Conservation (phyloP, 331 rosid species). For the Quercus lobata region DNA sequence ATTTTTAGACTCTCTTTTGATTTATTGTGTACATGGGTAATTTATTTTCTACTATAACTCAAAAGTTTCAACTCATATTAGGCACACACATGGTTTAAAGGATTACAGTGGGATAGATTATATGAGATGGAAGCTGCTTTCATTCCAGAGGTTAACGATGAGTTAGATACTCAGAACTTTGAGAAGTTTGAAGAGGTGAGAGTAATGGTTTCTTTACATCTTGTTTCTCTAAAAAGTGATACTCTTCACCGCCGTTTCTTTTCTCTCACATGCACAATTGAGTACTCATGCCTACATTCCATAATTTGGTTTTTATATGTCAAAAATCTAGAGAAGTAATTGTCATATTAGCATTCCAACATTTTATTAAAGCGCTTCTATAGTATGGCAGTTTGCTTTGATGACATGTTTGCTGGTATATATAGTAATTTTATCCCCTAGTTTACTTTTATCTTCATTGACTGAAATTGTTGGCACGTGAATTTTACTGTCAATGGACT, state of each 20-base stretch:
- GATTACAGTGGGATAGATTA: constrained; percentile 83
- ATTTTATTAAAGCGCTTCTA: neutral
- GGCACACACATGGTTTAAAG: constrained; percentile 97
- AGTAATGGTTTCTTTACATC: neutral
- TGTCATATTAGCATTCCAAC: neutral
- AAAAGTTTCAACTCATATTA: constrained; percentile 22
- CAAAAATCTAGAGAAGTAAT: neutral
- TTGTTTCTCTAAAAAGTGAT: neutral
- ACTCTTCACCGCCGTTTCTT: neutral
- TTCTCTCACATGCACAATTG: neutral
- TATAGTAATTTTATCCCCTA: neutral
- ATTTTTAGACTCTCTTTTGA: constrained; percentile 22
- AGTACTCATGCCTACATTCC: neutral
- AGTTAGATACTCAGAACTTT: constrained; percentile 95
- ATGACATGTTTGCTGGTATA: neutral
- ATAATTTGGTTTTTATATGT: neutral
- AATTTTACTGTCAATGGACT: neutral
- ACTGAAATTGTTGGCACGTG: neutral
- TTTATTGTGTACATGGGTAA: neutral
- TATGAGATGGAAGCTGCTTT: constrained; percentile 96
- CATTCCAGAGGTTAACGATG: constrained; percentile 95
- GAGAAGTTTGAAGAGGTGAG: constrained; percentile 97
- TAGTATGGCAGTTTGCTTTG: neutral
- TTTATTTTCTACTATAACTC: neutral
- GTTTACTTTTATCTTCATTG: neutral